Base-by-base conservation (phyloP, 129 eudicot species). In the Sambucus nigra region DNA sequence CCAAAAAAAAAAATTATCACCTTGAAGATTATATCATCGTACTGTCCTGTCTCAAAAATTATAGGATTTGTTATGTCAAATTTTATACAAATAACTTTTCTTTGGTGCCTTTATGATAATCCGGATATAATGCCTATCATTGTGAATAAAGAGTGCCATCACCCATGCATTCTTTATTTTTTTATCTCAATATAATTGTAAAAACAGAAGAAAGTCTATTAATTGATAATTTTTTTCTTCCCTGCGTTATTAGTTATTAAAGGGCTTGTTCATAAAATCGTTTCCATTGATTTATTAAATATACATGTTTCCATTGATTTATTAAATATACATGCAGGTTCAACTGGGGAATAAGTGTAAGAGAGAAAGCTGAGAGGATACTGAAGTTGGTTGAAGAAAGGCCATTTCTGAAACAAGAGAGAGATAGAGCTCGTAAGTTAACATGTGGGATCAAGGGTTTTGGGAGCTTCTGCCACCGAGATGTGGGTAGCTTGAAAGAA, bases 291-390 rank as follows among this genome's bases (percentile, higher is more conserved):
- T n/a, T n/a, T n/a, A n/a, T 4, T 10, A 31, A 4, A 6, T 33
- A 33, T 13, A 33, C 9, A 33, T 33, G 12, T 13, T 33, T 1
- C 40, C 12, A 0, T 1, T 0, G 40, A n/a, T n/a, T 33, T 13
- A 3, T 33, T 33, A 6, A 20, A 60, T 44, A 23, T 14, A 27
- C 13, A 16, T 75, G 59, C 67, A 84, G 88, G 64, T 84, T 84
- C 69, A 66, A 84, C 65, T 84, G 94, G 94, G 94, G 94, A 65
- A 24, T 21, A n/a, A 68, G 78, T 44, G 75, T 77, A 51, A 61
- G 54, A 55, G 75, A 71, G 23, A 80, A 71, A 71, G 68, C 86
- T 0, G 80, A 80, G 41, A 72, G 78, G 56, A 24, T 84, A 46
- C 18, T 80, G 16, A 66, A 71, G 59, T 68, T 84, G 33, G 63